Percentiles rank a stretch among this genome's conserved stretches.
Evolutionary conservation across 192 early-diverging fungal species (phyloP).

Genomic region (Mortierella antarctica): DNA sequence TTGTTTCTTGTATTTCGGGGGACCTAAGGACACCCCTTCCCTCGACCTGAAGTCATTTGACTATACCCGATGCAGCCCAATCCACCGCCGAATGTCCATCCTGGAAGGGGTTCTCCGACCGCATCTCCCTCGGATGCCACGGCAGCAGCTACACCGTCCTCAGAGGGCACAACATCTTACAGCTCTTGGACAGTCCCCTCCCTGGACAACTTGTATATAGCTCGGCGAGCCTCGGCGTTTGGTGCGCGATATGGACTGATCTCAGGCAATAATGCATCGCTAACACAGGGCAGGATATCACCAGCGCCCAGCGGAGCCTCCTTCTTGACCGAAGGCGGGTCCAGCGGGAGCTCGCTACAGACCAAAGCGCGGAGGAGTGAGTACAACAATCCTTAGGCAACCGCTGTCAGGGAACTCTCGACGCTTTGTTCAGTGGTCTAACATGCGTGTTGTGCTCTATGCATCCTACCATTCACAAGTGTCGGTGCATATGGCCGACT

Average conservation of each 20-base stretch:
- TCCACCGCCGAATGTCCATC: no score
- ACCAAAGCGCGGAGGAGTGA: conserved; percentile 36
- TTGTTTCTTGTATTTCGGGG: no score
- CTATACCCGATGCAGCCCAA: no score
- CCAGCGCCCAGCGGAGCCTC: conserved; percentile 38
- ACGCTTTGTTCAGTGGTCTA: neutral
- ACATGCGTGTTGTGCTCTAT: neutral
- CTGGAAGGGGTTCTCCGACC: no score
- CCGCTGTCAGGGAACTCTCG: neutral
- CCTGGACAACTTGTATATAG: conserved; percentile 25
- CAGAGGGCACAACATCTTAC: conserved; percentile 2
- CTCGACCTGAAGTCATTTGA: no score
- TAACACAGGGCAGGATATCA: conserved; percentile 12
- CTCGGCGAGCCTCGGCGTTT: conserved; percentile 25
- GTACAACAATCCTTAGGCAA: no score
- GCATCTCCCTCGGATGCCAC: neutral
- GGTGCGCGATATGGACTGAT: conserved; percentile 24
- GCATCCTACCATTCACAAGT: neutral
- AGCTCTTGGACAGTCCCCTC: conserved; percentile 39
- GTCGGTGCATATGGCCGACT: conserved; percentile 39
- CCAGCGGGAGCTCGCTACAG: conserved; percentile 11
- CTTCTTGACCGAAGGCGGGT: conserved; percentile 30
- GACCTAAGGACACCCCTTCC: no score
- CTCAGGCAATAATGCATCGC: neutral
- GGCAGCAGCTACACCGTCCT: neutral